Percentiles rank a stretch among this genome's conserved stretches.
Conservation (phyloP, 495 filamentous ascomycete genomes). For the Tuber calosporum region DNA sequence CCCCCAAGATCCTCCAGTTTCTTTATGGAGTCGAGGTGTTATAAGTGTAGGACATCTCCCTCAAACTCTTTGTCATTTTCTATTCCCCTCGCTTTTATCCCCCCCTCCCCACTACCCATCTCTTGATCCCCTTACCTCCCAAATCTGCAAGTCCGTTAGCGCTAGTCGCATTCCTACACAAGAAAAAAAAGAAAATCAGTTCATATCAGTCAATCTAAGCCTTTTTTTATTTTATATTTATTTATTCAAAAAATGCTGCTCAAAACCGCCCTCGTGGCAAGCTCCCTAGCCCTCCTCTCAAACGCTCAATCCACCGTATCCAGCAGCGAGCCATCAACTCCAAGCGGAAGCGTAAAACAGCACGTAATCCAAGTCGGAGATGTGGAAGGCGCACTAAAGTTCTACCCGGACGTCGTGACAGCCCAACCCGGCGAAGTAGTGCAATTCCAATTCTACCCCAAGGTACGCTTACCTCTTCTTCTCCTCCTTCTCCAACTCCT, state of each 20-base stretch:
- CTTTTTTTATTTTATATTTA: no score
- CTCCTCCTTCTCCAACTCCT: no score
- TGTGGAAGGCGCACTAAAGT: constrained; percentile 19
- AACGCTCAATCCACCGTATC: constrained; percentile 20
- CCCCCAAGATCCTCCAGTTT: neutral
- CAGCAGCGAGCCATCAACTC: constrained; percentile 13
- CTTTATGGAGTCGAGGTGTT: neutral
- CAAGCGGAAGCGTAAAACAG: constrained; percentile 24
- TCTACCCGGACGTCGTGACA: constrained; percentile 37
- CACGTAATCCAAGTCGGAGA: constrained; percentile 32
- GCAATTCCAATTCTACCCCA: constrained; percentile 52
- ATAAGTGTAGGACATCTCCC: neutral
- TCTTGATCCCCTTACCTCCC: neutral
- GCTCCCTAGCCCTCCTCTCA: constrained; percentile 16
- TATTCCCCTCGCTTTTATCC: neutral
- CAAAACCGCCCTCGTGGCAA: constrained; percentile 21
- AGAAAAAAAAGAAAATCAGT: neutral
- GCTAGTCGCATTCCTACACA: neutral
- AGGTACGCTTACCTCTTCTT: constrained; percentile 33
- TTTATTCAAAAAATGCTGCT: constrained; percentile 41
- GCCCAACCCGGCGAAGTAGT: constrained; percentile 47
- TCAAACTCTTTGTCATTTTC: neutral
- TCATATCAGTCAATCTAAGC: neutral
- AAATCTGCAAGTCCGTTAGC: neutral
- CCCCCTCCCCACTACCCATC: neutral